Percentiles rank a stretch among this genome's conserved stretches.
phyloP scores from a whole-genome alignment of 2,329 filamentous ascomycete genomes.

The Diaporthe nobilis region DNA sequence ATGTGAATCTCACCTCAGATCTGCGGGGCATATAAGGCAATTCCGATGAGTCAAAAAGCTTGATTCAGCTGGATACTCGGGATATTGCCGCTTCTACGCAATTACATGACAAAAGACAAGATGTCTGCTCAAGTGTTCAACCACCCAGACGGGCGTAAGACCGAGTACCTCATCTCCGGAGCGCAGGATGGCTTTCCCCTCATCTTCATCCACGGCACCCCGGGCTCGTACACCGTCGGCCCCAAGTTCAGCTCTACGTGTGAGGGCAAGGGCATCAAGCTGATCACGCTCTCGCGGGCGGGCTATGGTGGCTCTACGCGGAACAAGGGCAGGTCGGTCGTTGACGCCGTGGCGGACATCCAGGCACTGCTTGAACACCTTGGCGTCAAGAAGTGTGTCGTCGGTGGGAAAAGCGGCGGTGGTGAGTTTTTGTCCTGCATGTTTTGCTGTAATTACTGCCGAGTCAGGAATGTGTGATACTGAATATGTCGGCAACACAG shows the following conservation, averaged over 20 bases:
- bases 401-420: conserved; percentile 39
- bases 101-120: background rate
- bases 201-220: conserved; percentile 37
- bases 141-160: conserved; percentile 38
- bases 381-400: conserved; percentile 36
- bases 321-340: conserved; percentile 27
- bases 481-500: background rate
- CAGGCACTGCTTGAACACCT: conserved; percentile 38
- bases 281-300: conserved; percentile 37
- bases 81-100: background rate
- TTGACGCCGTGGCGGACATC: conserved; percentile 35
- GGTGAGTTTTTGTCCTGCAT: conserved; percentile 7
- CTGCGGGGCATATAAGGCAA: background rate
- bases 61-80: background rate
- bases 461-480: background rate
- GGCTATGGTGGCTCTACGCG: conserved; percentile 38
- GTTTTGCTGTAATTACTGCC: fast-evolving
- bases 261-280: conserved; percentile 32
- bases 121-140: conserved; percentile 32
- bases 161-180: conserved; percentile 38
- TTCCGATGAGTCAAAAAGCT: background rate
- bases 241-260: conserved; percentile 23
- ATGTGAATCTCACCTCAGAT: conserved; percentile 11
- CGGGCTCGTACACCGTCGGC: conserved; percentile 31
- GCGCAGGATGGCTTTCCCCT: conserved; percentile 36